These are phyloP conservation scores for Nitzschia sp. DNA, from an alignment of 108 stramenopile species.

Conservation along the genomic window DNA sequence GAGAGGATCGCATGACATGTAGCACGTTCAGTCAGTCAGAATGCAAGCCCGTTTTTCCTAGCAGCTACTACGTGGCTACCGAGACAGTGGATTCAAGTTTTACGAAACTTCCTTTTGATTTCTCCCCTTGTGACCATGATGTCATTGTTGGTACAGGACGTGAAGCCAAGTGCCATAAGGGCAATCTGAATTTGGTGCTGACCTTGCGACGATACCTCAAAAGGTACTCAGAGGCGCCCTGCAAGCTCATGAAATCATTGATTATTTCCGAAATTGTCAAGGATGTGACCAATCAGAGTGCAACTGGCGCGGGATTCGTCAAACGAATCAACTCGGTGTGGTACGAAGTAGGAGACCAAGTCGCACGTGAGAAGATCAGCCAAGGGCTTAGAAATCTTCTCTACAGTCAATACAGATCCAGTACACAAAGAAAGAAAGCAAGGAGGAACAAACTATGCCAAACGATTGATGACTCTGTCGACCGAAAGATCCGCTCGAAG, in stretches of 20 bases:
- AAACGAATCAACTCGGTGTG: not conserved
- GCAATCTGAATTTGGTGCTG: not conserved
- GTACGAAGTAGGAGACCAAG: constrained; percentile 3
- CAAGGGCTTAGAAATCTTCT: constrained; percentile 15
- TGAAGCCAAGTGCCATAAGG: constrained; percentile 13
- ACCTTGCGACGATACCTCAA: not conserved
- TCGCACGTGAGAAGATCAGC: constrained; percentile 11
- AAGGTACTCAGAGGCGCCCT: constrained; percentile 3
- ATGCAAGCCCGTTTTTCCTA: too few relatives aligned
- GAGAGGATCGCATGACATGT: too few relatives aligned
- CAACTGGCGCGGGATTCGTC: constrained; percentile 8
- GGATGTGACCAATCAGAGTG: not conserved
- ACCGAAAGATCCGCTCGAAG: not conserved
- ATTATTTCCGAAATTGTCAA: constrained; percentile 17
- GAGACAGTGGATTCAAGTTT: not conserved
- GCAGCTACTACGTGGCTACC: too few relatives aligned
- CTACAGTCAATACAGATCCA: constrained; percentile 18
- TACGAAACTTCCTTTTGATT: not conserved
- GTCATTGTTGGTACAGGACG: constrained; percentile 1
- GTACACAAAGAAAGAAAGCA: constrained; percentile 9
- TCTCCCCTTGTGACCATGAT: not conserved
- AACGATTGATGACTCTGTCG: constrained; percentile 5
- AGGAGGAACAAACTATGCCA: not conserved
- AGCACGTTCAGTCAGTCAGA: too few relatives aligned
- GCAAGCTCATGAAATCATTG: constrained; percentile 6